A percentile compares a stretch with the other conserved stretches of the same genome.
Evolutionary conservation across 306 rosid species (phyloP).

Genomic region (Prunus davidiana): DNA sequence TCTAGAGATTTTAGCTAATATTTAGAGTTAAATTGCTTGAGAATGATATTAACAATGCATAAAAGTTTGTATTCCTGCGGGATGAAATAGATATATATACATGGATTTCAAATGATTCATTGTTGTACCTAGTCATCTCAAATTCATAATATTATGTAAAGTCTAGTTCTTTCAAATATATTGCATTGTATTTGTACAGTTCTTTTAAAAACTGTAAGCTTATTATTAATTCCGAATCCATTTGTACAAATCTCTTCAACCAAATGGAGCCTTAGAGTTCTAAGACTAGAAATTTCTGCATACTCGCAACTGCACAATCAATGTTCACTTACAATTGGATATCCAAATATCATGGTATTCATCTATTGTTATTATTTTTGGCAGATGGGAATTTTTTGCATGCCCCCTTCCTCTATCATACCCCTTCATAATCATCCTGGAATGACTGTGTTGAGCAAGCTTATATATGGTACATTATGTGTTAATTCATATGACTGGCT

Average conservation of each 20-base stretch:
- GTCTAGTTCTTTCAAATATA: neutral
- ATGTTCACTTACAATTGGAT: slow-evolving; percentile 3
- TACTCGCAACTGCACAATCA: neutral
- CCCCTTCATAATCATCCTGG: slow-evolving; percentile 98
- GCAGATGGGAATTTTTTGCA: slow-evolving; percentile 96
- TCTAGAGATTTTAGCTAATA: neutral
- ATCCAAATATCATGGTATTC: neutral
- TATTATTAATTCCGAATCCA: neutral
- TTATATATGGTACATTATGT: slow-evolving; percentile 74
- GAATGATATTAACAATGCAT: neutral
- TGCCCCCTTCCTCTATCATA: slow-evolving; percentile 85
- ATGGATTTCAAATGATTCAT: neutral
- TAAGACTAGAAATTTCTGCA: neutral
- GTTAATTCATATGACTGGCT: slow-evolving; percentile 93
- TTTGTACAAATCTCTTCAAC: neutral
- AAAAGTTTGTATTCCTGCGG: neutral
- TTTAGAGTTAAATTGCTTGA: neutral
- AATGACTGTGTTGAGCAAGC: slow-evolving; percentile 97
- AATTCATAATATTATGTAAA: neutral
- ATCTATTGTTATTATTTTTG: slow-evolving; percentile 10
- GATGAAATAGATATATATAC: neutral
- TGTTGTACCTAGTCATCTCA: neutral
- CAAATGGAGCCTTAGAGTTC: neutral
- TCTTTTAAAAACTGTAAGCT: neutral
- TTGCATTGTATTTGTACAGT: neutral